Base-by-base conservation (phyloP, 192 early-diverging fungal genomes). In the Umbelopsis isabellina region DNA sequence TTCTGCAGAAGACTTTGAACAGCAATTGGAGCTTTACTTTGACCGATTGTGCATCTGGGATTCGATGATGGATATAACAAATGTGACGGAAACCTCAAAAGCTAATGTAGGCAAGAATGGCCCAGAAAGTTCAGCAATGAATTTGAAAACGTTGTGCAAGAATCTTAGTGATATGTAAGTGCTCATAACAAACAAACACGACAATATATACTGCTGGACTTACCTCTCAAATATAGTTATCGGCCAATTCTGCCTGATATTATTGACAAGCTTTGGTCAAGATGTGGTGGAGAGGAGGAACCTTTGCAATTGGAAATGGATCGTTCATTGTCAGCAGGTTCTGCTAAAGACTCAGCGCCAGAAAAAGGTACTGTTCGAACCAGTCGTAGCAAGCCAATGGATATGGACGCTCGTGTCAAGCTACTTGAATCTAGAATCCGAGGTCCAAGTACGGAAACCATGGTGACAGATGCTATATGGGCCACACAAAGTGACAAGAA, bases 11-110 rank as follows among this genome's bases (percentile, higher is more conserved):
- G 67, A 46, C 3, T 48, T 52, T 12, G 47, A 69, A 4, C 35
- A 41, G 2, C 67, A 69, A 15, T 49, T 69, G 5, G 67, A 69
- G 5, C 46, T 69, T 1, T 69, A 69, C 48, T 69, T 69, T 69
- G 67, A 69, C 12, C 46, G 67, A 2, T 21, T 69, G 20, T 69
- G 67, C 23, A 69, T 69, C 44, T 69, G 67, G 67, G 67, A 69
- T 48, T 52, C 67, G 2, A 69, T 69, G 35, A 52, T 44, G 35
- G 51, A 52, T 25, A 51, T 22, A 18, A 25, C 0, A 16, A 10
- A 20, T 18, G 0, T 10, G 46, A 25, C 51, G 4, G 49, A 69
- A n/a, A 48, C 22, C 12, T 21, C 66, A 0, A 49, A 35, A 35
- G 0, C 48, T 15, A n/a, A n/a, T 4, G 44, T 12, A 41, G 20